Percentiles rank a stretch among this genome's conserved stretches.
phyloP scores from a whole-genome alignment of 73 alveolate genomes.

The Paramecium bursaria region DNA sequence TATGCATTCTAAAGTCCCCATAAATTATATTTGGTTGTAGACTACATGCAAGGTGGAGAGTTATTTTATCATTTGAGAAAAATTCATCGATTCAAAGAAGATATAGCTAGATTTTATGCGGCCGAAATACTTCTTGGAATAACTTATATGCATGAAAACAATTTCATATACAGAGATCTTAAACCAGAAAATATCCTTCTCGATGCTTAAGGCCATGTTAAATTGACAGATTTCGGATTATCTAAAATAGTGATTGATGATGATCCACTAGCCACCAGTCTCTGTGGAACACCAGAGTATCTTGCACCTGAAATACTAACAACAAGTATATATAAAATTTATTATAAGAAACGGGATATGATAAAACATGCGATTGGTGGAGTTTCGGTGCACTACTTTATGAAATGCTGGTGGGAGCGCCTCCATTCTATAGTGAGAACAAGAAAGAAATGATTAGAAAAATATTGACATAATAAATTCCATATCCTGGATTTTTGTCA shows the following conservation, averaged over 20 bases:
- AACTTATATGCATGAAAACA: slow-evolving; percentile 80
- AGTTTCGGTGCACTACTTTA: slow-evolving; percentile 69
- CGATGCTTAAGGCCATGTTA: slow-evolving; percentile 85
- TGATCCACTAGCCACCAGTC: slow-evolving; percentile 69
- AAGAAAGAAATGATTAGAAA: slow-evolving; percentile 60
- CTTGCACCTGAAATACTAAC: slow-evolving; percentile 81
- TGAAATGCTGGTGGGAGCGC: slow-evolving; percentile 71
- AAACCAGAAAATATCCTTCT: slow-evolving; percentile 92
- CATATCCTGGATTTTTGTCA: slow-evolving; percentile 52
- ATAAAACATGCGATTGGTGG: slow-evolving; percentile 73
- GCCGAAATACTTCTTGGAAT: slow-evolving; percentile 87
- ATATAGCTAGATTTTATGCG: slow-evolving; percentile 80
- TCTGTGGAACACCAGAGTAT: slow-evolving; percentile 86
- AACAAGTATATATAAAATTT: slow-evolving; percentile 2
- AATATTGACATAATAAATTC: slow-evolving; percentile 31
- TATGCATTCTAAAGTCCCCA: slow-evolving; percentile 89
- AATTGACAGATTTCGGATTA: slow-evolving; percentile 90
- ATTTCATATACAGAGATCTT: slow-evolving; percentile 85
- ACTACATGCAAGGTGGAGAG: slow-evolving; percentile 90
- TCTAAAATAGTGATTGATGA: slow-evolving; percentile 74
- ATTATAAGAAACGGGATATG: slow-evolving; percentile 67
- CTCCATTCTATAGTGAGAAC: slow-evolving; percentile 67
- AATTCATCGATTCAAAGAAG: slow-evolving; percentile 78
- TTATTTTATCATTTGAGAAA: slow-evolving; percentile 82
- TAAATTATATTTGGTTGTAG: slow-evolving; percentile 86